A percentile compares a stretch with the other conserved stretches of the same genome.
Conservation (phyloP, 352 stramenopile genomes). For the Stramenopiles sp. region DNA sequence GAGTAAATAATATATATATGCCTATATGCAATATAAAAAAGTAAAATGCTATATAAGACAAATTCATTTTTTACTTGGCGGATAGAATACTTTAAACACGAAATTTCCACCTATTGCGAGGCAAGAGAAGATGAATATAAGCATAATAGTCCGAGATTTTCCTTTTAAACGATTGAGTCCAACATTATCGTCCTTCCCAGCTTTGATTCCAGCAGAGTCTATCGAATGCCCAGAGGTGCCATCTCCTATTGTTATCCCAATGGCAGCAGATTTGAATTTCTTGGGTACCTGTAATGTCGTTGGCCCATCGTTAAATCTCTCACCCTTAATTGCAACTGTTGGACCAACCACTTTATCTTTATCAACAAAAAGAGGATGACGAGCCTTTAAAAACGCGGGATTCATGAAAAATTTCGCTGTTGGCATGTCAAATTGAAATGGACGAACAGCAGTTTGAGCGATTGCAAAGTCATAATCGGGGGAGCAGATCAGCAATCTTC, state of each 20-base stretch:
- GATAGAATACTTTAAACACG: not conserved
- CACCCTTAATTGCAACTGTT: not conserved
- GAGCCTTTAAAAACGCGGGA: not conserved
- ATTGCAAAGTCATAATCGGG: not conserved
- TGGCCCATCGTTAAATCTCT: not conserved
- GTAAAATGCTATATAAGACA: no score
- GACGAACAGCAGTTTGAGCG: not conserved
- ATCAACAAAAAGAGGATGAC: not conserved
- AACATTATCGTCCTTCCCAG: not conserved
- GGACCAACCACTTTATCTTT: not conserved
- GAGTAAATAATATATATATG: no score
- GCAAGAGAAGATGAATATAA: not conserved
- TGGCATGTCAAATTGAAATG: not conserved
- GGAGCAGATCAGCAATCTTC: not conserved
- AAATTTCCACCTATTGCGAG: not conserved
- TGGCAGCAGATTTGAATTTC: not conserved
- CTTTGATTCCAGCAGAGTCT: not conserved
- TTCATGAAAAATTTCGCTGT: not conserved
- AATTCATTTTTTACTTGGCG: not conserved
- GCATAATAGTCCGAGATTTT: not conserved
- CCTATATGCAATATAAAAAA: no score
- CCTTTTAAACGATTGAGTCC: not conserved
- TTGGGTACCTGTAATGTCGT: not conserved
- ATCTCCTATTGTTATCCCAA: not conserved
- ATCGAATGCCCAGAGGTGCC: not conserved